phyloP scores from a whole-genome alignment of 495 filamentous ascomycete genomes.

The Annulohypoxylon nitens region DNA sequence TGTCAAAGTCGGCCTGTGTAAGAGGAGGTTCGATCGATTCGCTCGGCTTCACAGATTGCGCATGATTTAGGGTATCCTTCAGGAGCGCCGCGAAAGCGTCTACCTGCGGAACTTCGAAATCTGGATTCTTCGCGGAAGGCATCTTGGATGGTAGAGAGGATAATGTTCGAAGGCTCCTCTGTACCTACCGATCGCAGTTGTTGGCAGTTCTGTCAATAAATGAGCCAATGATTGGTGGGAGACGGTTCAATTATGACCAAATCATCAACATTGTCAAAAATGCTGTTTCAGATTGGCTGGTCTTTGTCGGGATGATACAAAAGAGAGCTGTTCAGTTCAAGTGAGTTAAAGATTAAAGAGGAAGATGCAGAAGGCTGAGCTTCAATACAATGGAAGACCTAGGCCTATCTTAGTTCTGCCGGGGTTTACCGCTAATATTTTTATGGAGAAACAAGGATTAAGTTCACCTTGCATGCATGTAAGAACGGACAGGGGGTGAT shows the following conservation, averaged over 20 bases:
- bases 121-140: constrained; percentile 55
- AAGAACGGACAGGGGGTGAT: neutral
- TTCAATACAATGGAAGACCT: constrained; percentile 1
- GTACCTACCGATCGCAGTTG: constrained; percentile 9
- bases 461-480: constrained; percentile 28
- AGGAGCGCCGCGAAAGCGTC: constrained; percentile 68
- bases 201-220: constrained; percentile 2
- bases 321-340: neutral
- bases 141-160: constrained; percentile 44
- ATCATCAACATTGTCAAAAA: neutral
- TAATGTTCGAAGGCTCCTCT: neutral
- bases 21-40: constrained; percentile 83
- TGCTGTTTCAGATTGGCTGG: neutral
- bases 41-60: constrained; percentile 73
- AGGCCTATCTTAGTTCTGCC: constrained; percentile 13
- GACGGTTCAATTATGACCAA: constrained; percentile 21
- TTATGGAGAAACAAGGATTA: constrained; percentile 18
- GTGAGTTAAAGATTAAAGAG: constrained; percentile 4
- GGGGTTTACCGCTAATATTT: constrained; percentile 13
- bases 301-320: constrained; percentile 16
- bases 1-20: constrained; percentile 69
- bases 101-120: constrained; percentile 68
- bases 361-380: constrained; percentile 20
- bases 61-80: constrained; percentile 71
- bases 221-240: constrained; percentile 8